These are phyloP conservation scores for Skeletonema potamos DNA, from an alignment of 108 stramenopile genomes.

Conservation along the genomic window DNA sequence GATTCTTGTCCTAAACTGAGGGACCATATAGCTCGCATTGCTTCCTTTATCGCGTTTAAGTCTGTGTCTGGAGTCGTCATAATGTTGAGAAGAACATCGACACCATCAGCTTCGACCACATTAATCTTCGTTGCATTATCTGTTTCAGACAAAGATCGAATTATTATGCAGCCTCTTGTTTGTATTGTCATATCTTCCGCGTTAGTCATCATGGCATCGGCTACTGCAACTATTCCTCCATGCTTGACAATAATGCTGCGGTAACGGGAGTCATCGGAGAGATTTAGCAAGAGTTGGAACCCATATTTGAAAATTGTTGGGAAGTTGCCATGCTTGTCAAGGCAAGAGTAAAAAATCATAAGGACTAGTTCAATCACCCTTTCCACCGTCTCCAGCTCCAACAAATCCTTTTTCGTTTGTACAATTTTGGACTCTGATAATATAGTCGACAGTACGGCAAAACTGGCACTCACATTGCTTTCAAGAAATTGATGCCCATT, in stretches of 20 bases:
- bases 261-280: background rate
- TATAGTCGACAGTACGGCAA: conserved; percentile 7
- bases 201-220: conserved; percentile 18
- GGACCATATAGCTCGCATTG: background rate
- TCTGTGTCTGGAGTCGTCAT: conserved; percentile 10
- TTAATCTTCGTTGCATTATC: background rate
- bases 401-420: background rate
- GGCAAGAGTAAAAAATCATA: conserved; percentile 1
- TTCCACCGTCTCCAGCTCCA: background rate
- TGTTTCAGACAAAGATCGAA: background rate
- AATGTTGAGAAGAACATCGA: conserved; percentile 9
- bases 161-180: conserved; percentile 13
- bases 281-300: background rate
- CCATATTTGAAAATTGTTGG: conserved; percentile 6
- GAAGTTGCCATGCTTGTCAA: conserved; percentile 10
- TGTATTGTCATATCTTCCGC: conserved; percentile 10
- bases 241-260: conserved; percentile 9
- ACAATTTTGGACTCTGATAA: background rate
- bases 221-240: conserved; percentile 22
- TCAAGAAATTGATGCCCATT: background rate
- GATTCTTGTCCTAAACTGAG: conserved; percentile 3
- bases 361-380: background rate
- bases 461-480: background rate
- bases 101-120: conserved; percentile 18
- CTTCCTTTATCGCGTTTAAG: background rate